These are phyloP conservation scores for Cryphonectria radicalis DNA, from an alignment of 2,329 filamentous ascomycete genomes.

Conservation along the genomic window DNA sequence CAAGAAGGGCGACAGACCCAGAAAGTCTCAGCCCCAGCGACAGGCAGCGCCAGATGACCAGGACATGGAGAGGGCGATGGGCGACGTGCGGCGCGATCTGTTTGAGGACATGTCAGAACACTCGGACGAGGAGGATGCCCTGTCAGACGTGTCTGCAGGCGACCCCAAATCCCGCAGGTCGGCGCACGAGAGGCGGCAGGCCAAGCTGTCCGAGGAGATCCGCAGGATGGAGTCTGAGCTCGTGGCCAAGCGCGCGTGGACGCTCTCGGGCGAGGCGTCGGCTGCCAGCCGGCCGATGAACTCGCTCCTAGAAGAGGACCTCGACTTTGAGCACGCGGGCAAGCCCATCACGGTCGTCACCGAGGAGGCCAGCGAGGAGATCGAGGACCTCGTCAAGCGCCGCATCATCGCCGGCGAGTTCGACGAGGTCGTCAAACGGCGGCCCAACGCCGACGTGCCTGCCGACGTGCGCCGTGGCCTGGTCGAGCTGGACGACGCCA, in stretches of 20 bases:
- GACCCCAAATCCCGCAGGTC: conserved; percentile 77
- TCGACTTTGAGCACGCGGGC: conserved; percentile 93
- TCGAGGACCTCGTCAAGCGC: conserved; percentile 92
- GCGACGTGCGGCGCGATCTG: conserved; percentile 83
- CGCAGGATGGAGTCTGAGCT: conserved; percentile 87
- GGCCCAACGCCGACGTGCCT: conserved; percentile 72
- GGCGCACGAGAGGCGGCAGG: conserved; percentile 83
- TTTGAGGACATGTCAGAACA: conserved; percentile 77
- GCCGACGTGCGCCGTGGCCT: conserved; percentile 69
- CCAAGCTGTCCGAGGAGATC: conserved; percentile 87
- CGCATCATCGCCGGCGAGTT: conserved; percentile 90
- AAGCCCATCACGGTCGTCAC: conserved; percentile 96
- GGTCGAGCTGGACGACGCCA: conserved; percentile 83
- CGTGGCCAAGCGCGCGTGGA: conserved; percentile 90
- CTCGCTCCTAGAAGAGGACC: conserved; percentile 89
- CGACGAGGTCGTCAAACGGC: conserved; percentile 83
- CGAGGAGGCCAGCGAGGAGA: conserved; percentile 84
- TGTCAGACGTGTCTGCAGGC: conserved; percentile 68
- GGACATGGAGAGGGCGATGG: conserved; percentile 82
- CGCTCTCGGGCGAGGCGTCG: conserved; percentile 82
- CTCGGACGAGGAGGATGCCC: conserved; percentile 66
- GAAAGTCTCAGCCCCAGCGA: conserved; percentile 43
- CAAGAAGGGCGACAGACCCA: conserved; percentile 53
- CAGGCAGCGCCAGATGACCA: conserved; percentile 57
- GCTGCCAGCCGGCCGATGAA: conserved; percentile 84